phyloP scores from a whole-genome alignment of 2,329 filamentous ascomycete genomes.

The Samsoniella hepiali region DNA sequence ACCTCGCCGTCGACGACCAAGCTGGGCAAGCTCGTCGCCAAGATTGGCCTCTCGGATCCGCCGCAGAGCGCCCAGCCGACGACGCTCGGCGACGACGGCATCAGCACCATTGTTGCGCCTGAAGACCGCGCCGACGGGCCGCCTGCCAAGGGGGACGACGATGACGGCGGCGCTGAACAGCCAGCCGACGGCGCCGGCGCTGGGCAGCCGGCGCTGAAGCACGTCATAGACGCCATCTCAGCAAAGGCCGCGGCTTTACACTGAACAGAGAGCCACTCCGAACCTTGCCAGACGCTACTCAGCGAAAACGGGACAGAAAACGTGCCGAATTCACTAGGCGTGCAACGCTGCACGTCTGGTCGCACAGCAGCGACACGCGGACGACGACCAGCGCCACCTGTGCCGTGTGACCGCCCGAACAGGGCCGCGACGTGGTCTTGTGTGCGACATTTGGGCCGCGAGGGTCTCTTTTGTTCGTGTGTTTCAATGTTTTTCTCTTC shows the following conservation, averaged over 20 bases:
- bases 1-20: constrained; percentile 21
- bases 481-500: not conserved
- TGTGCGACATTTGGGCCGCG: not conserved
- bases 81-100: not conserved
- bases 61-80: not conserved
- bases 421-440: not conserved
- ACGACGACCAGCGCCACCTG: not conserved
- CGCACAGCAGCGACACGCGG: not conserved
- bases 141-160: not conserved
- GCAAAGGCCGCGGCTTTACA: not conserved
- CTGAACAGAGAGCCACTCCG: too few relatives aligned
- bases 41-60: constrained; percentile 15
- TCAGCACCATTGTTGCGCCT: not conserved
- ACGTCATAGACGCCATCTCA: not conserved
- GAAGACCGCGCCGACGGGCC: not conserved
- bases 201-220: not conserved
- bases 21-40: constrained; percentile 22
- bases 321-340: not conserved
- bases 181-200: too few relatives aligned
- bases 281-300: too few relatives aligned
- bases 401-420: not conserved
- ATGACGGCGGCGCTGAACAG: too few relatives aligned
- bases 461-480: not conserved
- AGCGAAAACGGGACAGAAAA: not conserved
- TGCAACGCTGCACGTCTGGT: not conserved